Evolutionary conservation across 805 yeast species (phyloP), one percentile per base, ranked within the genome.

Genomic region (Candida corydali): DNA sequence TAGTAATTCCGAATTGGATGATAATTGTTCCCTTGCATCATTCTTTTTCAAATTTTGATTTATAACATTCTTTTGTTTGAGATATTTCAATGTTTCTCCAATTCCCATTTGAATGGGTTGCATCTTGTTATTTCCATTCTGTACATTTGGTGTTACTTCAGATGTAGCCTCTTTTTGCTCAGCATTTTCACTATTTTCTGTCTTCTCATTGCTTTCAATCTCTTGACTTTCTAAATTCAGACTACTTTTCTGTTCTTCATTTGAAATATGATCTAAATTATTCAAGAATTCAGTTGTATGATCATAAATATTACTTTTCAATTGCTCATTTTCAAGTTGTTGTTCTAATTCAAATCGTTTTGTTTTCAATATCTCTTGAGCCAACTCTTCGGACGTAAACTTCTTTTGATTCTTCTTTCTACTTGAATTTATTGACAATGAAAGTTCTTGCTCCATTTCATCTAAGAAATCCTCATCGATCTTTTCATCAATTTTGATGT

Each of bases 251-350:
- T 9, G 34, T 17, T 26, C 27, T 5, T 25, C 24, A 22, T 6
- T 4, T 20, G 17, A 26, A 32, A 14, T 36, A 26, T 10, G 11
- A 5, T 32, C 35, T 15, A 61, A 43, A 3, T 50, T 45, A 17
- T 47, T 54, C 31, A 69, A 47, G 40, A 70, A 69, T 22, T 68
- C 75, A 19, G 55, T 53, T 1, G 73, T 73, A 17, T 64, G 72
- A 44, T 73, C 73, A 23, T 34, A 38, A 17, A 64, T 72, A 43
- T 73, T 72, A 26, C 6, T 25, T 26, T 17, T 28, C 24, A 18
- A 46, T 17, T 32, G 36, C 11, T 38, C 37, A 11, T 36, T 12
- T 17, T 43, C 46, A 17, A 42, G 16, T 23, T 38, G 38, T 14
- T 29, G 41, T 6, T 37, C 41, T 51, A 5, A 46, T 39, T 44